Base-by-base conservation (phyloP, 176 grass and related monocot species). In the Dactylis glomerata region DNA sequence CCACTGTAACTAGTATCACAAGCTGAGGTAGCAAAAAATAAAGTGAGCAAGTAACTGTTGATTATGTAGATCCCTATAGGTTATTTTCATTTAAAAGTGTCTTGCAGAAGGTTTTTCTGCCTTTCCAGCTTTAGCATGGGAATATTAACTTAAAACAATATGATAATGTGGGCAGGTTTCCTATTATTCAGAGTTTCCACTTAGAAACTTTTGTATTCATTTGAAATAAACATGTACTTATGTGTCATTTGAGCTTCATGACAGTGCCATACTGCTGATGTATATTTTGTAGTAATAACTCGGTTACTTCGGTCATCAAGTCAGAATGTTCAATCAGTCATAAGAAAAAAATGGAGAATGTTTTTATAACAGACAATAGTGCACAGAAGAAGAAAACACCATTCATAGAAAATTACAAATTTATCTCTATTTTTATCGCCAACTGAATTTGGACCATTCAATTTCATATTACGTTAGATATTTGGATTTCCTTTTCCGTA, bases 211-310 rank as follows among this genome's bases (percentile, higher is more conserved):
- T 11, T 40, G 17, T 11, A 62, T 62, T 37, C 44, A 71, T 42
- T 26, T 71, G 37, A n/a, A 45, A 61, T 65, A 64, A 65, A 84
- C 23, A 75, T 23, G 32, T 52, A 49, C 42, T 42, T 37, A 40
- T 40, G 78, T 44, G 44, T 16, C 36, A 31, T 82, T 59, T 59
- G 32, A n/a, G 40, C 44, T 62, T 83, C 62, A 61, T 68, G 27
- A 44, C 26, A n/a, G 10, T 57, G 61, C 36, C 54, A 77, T 73
- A 19, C 33, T 51, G 19, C 34, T 51, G 30, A 19, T 34, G 79
- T 79, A 83, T 49, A 83, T 49, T 37, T 41, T 41, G 40, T 41
- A 41, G 41, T 30, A 58, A 81, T 75, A 83, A 41, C 33, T 72
- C 8, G 28, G 12, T 36, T 59, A 40, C n/a, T 76, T 81, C 22